phyloP scores from a whole-genome alignment of 2,329 filamentous ascomycete genomes.

The Trichoderma sp. region DNA sequence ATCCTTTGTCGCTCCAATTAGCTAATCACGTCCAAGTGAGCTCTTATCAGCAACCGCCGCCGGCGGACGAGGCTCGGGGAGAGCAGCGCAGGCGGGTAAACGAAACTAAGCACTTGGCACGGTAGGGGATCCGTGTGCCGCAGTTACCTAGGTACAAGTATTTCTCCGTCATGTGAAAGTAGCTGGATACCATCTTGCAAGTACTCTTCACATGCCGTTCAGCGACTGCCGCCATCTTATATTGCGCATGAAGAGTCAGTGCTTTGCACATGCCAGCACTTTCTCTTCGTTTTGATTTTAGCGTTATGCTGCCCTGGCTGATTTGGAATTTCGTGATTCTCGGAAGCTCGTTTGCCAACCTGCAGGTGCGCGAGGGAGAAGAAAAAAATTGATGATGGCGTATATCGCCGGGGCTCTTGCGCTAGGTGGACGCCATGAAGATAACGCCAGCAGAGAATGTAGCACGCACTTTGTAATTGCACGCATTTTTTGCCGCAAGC shows the following conservation, averaged over 20 bases:
- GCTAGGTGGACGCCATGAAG: slow-evolving; percentile 21
- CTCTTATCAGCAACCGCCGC: slow-evolving; percentile 6
- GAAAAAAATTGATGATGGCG: slow-evolving; percentile 19
- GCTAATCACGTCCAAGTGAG: slow-evolving; percentile 2
- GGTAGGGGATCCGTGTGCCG: background rate
- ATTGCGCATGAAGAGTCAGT: slow-evolving; percentile 10
- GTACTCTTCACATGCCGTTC: background rate
- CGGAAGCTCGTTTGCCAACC: background rate
- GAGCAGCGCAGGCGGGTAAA: slow-evolving; percentile 3
- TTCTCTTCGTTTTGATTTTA: background rate
- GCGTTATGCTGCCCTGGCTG: slow-evolving; percentile 9
- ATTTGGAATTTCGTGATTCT: slow-evolving; percentile 15
- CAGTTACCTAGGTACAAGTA: slow-evolving; percentile 17
- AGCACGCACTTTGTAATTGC: slow-evolving; percentile 21
- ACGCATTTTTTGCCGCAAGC: slow-evolving; percentile 22
- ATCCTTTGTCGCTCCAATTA: background rate
- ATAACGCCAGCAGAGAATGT: slow-evolving; percentile 22
- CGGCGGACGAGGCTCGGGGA: background rate
- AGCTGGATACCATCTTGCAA: background rate
- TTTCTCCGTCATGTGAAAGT: slow-evolving; percentile 23
- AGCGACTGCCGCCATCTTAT: background rate
- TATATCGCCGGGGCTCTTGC: slow-evolving; percentile 25
- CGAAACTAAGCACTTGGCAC: background rate
- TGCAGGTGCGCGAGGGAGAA: background rate
- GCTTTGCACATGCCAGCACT: slow-evolving; percentile 13